phyloP scores from a whole-genome alignment of 208 protist species.

The Leishmania aethiopica region DNA sequence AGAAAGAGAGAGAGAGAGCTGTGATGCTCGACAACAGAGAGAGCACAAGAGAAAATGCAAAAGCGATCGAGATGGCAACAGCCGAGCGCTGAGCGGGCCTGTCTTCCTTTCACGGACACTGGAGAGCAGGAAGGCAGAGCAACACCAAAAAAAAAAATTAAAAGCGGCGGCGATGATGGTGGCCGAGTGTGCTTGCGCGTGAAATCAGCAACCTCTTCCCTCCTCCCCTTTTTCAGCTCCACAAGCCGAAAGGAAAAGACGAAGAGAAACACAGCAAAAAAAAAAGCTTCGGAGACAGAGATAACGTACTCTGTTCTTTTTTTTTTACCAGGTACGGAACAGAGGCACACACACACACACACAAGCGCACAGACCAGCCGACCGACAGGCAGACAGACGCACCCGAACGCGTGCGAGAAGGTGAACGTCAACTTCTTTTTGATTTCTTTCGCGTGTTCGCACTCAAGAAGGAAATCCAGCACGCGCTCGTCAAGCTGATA shows the following conservation, averaged over 20 bases:
- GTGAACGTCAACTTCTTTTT: not conserved
- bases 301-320: not conserved
- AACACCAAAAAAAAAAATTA: not conserved
- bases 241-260: not conserved
- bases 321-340: not conserved
- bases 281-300: not conserved
- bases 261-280: not conserved
- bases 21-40: not conserved
- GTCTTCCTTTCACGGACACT: not conserved
- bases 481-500: not conserved
- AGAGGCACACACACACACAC: not conserved
- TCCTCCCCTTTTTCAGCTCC: not conserved
- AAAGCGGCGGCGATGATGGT: not conserved
- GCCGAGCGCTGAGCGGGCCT: not conserved
- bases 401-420: not conserved
- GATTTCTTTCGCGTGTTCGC: not conserved
- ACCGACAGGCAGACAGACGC: too few relatives aligned
- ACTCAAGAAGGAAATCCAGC: not conserved
- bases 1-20: not conserved
- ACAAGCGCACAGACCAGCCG: not conserved
- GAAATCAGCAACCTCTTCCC: not conserved
- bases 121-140: not conserved
- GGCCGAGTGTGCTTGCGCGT: not conserved
- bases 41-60: not conserved
- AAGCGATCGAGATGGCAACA: not conserved